Percentiles rank a stretch among this genome's conserved stretches.
These are phyloP conservation scores for Dillenia turbinata DNA, from an alignment of 164 flowering plant genomes.

Conservation along the genomic window DNA sequence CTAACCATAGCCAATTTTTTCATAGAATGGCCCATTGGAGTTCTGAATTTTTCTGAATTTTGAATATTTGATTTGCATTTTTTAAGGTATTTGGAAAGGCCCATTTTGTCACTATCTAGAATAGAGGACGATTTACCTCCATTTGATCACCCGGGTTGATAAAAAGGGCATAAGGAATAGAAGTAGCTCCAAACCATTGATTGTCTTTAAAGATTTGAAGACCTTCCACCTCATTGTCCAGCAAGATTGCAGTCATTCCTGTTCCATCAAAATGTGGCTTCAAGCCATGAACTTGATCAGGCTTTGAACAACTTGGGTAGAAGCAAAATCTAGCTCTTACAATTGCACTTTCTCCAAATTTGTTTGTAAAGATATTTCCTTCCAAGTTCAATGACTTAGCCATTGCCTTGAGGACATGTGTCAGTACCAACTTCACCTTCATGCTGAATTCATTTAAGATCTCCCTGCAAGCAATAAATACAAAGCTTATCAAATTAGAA, in stretches of 20 bases:
- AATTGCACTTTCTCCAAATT: conserved; percentile 16
- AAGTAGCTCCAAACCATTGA: conserved; percentile 24
- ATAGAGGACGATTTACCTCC: conserved; percentile 17
- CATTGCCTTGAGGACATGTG: conserved; percentile 21
- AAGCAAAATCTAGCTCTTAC: conserved; percentile 18
- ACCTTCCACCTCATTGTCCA: conserved; percentile 30
- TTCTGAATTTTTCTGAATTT: too few species aligned
- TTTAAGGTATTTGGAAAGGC: too few species aligned
- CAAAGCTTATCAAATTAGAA: too few species aligned
- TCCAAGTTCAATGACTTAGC: conserved; percentile 29
- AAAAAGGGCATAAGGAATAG: conserved; percentile 19
- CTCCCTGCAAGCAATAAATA: conserved; percentile 14
- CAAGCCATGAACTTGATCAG: conserved; percentile 31
- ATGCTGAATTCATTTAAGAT: conserved; percentile 19
- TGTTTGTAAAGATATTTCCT: conserved; percentile 18
- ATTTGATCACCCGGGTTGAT: conserved; percentile 26
- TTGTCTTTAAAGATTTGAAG: conserved; percentile 27
- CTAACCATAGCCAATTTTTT: too few species aligned
- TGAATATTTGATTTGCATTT: too few species aligned
- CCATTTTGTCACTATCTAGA: too few species aligned
- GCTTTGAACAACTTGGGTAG: conserved; percentile 28
- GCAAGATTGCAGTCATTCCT: conserved; percentile 23
- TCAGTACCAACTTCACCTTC: conserved; percentile 8
- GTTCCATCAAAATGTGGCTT: conserved; percentile 32
- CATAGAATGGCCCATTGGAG: too few species aligned